Percentiles rank a stretch among this genome's conserved stretches.
phyloP scores from a whole-genome alignment of 805 yeast species.

The Candida anglica region DNA sequence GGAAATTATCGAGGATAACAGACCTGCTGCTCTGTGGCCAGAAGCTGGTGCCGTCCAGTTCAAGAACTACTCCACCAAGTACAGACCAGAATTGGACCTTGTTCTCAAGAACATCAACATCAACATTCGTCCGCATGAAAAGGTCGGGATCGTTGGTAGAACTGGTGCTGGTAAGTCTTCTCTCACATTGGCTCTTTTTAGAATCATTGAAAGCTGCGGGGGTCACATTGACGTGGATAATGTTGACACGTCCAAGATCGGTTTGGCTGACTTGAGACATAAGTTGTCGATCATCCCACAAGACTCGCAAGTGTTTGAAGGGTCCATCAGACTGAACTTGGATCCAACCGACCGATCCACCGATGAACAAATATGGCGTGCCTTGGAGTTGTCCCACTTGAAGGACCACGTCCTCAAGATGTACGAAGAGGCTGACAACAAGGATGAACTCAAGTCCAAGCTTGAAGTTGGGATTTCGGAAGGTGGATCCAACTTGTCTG shows the following conservation, averaged over 20 bases:
- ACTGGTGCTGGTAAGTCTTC: constrained; percentile 47
- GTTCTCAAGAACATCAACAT: constrained; percentile 38
- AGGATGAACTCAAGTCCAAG: constrained; percentile 16
- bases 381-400: constrained; percentile 40
- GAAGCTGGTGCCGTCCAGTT: constrained; percentile 32
- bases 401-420: constrained; percentile 37
- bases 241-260: constrained; percentile 30
- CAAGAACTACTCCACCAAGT: constrained; percentile 35
- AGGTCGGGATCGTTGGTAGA: constrained; percentile 43
- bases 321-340: constrained; percentile 36
- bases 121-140: constrained; percentile 33
- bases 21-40: constrained; percentile 53
- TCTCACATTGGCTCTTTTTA: constrained; percentile 38
- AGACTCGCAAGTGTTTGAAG: constrained; percentile 44
- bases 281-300: constrained; percentile 42
- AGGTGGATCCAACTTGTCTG: constrained; percentile 46
- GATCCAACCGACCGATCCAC: constrained; percentile 36
- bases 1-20: constrained; percentile 52
- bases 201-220: constrained; percentile 36
- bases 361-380: constrained; percentile 39
- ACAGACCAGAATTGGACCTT: constrained; percentile 42
- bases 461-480: constrained; percentile 39
- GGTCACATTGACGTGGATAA: constrained; percentile 36
- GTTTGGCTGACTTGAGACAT: constrained; percentile 39
- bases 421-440: constrained; percentile 25